Base-by-base conservation (phyloP, 345 rosid species). In the Eucalyptus erythrocorys region DNA sequence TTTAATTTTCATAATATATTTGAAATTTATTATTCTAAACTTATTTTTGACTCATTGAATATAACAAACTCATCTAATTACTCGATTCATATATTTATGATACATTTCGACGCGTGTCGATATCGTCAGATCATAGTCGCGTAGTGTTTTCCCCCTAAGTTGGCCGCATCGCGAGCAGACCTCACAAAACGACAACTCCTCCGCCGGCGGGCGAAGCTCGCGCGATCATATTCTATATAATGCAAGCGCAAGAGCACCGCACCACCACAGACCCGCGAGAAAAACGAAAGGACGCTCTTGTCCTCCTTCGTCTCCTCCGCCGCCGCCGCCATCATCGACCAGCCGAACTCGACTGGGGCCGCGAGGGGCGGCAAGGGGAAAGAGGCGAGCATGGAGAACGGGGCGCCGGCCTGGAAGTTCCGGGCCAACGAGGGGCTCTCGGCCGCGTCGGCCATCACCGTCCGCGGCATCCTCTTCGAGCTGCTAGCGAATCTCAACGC, bases 381-480 rank as follows among this genome's bases (percentile, higher is more conserved):
- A 21, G 66, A 16, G 13, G 32, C 21, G 15, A 26, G 86, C 49
- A 88, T 85, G 91, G 91, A 91, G 79, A 88, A 68, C 53, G 87
- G 85, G 42, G 13, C 57, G 48, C 51, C 86, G 82, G 53, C 22
- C 6, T 90, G 91, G 94, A 57, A 88, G 68, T 94, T 95, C 89
- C 71, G 88, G 64, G 92, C 87, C 42, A 90, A 91, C 87, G 90
- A 87, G 5, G 88, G 55, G 32, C 93, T 88, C 9, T 88, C 22
- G 32, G 48, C 89, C 14, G 88, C 93, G 26, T 47, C 94, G 2
- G 51, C 81, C 4, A 79, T 92, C 45, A 92, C 92, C 6, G 88
- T 95, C 45, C 93, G 95, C 87, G 93, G 92, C n/a, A 88, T 90
- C 43, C 91, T 94, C 89, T 34, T 34, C 87, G 79, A 71, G 88